A percentile compares a stretch with the other conserved stretches of the same genome.
phyloP scores from a whole-genome alignment of 371 early-diverging fungal genomes.

The Actinomortierella wolfii region DNA sequence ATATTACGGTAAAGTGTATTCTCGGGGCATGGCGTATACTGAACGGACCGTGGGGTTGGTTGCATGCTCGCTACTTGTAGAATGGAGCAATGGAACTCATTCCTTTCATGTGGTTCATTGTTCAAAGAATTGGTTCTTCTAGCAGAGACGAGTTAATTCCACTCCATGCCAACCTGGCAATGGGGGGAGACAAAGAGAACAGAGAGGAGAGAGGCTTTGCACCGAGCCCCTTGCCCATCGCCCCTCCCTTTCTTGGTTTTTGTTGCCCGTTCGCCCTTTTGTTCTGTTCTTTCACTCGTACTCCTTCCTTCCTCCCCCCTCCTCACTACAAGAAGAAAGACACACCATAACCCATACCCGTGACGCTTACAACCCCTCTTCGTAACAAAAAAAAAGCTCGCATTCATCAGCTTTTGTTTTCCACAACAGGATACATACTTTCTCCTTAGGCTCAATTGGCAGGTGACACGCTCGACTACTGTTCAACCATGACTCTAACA shows the following conservation, averaged over 20 bases:
- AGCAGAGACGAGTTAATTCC: background rate
- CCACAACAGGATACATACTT: background rate
- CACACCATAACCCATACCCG: too few relatives aligned
- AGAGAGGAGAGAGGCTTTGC: background rate
- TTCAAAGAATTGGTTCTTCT: background rate
- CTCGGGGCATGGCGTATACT: too few relatives aligned
- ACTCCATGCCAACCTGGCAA: too few relatives aligned
- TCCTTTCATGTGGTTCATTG: background rate
- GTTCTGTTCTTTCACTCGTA: background rate
- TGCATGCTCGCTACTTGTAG: too few relatives aligned
- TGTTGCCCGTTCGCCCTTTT: background rate
- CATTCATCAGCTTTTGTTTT: too few relatives aligned
- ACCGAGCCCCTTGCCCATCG: too few relatives aligned
- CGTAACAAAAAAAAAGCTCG: background rate
- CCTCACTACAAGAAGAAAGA: too few relatives aligned
- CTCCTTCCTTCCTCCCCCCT: background rate
- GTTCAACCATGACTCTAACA: conserved; percentile 56
- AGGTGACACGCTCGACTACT: background rate
- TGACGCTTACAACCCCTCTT: too few relatives aligned
- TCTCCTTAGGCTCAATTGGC: background rate
- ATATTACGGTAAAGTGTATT: too few relatives aligned
- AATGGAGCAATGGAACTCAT: too few relatives aligned
- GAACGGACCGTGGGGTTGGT: too few relatives aligned
- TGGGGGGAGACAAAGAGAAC: background rate
- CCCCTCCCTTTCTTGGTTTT: background rate